phyloP scores from a whole-genome alignment of 2,329 filamentous ascomycete species.

The Amphichorda felina region DNA sequence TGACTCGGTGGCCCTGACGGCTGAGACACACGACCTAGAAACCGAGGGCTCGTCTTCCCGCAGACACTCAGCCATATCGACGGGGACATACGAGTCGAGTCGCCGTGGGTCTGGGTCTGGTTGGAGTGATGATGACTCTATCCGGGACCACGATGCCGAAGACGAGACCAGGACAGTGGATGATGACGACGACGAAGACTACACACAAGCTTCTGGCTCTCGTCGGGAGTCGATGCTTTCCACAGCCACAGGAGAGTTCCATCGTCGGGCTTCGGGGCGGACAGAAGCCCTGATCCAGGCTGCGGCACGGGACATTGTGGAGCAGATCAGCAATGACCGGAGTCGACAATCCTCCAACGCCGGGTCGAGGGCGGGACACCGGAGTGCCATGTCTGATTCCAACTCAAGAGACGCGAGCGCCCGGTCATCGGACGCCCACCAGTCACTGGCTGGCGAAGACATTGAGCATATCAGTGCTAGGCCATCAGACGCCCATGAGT shows the following conservation, averaged over 20 bases:
- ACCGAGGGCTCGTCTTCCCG: background rate
- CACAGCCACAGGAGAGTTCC: slow-evolving; percentile 1
- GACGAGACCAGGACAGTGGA: background rate
- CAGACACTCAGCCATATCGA: background rate
- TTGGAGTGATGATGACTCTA: background rate
- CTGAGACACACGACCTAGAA: background rate
- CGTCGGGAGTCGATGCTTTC: slow-evolving; percentile 3
- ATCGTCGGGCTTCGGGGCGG: slow-evolving; percentile 26
- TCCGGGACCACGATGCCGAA: background rate
- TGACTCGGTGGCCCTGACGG: background rate
- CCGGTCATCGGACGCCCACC: slow-evolving; percentile 11
- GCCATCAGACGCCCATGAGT: background rate
- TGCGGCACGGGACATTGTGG: slow-evolving; percentile 37
- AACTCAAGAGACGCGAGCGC: slow-evolving; percentile 6
- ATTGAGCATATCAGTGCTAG: background rate
- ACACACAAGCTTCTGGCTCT: slow-evolving; percentile 3
- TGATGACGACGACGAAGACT: background rate
- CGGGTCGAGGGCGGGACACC: background rate
- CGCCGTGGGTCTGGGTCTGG: background rate
- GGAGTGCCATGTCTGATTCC: background rate
- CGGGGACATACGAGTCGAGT: background rate
- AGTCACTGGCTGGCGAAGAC: slow-evolving; percentile 7
- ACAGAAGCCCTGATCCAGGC: slow-evolving; percentile 42
- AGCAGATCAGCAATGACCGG: slow-evolving; percentile 23
- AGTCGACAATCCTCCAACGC: background rate